These are phyloP conservation scores for Cladosporium halotolerans DNA, from an alignment of 2,329 filamentous ascomycete species.

Conservation along the genomic window DNA sequence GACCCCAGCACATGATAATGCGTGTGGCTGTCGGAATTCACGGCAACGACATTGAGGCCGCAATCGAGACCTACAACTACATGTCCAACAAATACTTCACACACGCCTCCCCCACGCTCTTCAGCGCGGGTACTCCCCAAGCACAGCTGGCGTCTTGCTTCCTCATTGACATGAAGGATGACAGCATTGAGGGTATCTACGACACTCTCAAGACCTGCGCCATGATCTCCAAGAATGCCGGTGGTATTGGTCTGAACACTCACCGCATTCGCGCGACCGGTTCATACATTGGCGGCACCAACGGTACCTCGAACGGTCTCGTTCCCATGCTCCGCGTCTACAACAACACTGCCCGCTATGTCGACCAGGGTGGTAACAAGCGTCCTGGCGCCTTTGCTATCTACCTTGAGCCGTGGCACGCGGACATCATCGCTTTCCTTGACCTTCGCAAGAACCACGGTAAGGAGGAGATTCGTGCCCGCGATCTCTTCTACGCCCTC, in stretches of 20 bases:
- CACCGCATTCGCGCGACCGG: constrained; percentile 96
- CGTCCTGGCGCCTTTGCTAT: constrained; percentile 96
- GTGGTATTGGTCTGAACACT: constrained; percentile 92
- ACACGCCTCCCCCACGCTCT: constrained; percentile 93
- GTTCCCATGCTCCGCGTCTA: constrained; percentile 97
- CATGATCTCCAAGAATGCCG: constrained; percentile 99
- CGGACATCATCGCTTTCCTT: constrained; percentile 94
- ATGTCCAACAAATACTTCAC: constrained; percentile 99
- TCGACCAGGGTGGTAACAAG: constrained; percentile 99
- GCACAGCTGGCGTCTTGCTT: constrained; percentile 97
- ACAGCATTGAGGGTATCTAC: constrained; percentile 98
- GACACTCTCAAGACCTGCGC: constrained; percentile 98
- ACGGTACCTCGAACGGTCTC: constrained; percentile 95
- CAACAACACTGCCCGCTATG: constrained; percentile 98
- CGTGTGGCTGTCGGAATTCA: constrained; percentile 96
- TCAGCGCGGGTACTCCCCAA: constrained; percentile 94
- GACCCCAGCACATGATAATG: constrained; percentile 99
- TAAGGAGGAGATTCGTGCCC: constrained; percentile 94
- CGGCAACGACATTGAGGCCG: constrained; percentile 88
- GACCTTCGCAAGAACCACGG: constrained; percentile 99
- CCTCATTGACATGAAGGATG: constrained; percentile 98
- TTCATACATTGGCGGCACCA: constrained; percentile 96
- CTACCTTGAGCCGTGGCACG: constrained; percentile 98
- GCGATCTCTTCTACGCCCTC: constrained; percentile 93
- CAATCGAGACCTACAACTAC: constrained; percentile 95